Conservation (phyloP, 768 basidiomycete species). For the Suillus discolor region DNA sequence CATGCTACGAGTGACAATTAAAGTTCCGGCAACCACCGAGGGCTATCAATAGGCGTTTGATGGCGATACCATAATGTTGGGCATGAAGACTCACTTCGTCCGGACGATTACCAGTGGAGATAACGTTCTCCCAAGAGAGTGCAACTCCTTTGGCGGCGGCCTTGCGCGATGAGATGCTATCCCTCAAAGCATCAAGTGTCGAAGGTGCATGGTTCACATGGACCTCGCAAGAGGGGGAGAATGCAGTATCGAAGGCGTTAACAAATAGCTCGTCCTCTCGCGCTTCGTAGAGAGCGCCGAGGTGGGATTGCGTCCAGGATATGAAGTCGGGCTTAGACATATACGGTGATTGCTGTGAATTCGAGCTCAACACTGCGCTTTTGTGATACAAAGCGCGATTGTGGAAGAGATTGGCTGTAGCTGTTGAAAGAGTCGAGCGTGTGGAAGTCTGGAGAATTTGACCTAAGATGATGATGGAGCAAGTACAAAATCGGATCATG, state of each 20-base stretch:
- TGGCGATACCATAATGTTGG: too few species aligned
- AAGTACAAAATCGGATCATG: background rate
- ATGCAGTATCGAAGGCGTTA: conserved; percentile 29
- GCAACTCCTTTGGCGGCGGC: conserved; percentile 20
- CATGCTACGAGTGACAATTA: conserved; percentile 41
- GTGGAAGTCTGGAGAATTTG: conserved; percentile 7
- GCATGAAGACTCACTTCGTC: conserved; percentile 21
- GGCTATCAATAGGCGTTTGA: conserved; percentile 22
- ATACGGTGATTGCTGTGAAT: conserved; percentile 3
- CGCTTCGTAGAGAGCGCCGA: conserved; percentile 31
- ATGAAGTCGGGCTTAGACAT: conserved; percentile 10
- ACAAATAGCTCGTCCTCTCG: conserved; percentile 15
- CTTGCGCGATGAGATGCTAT: conserved; percentile 25
- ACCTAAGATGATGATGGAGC: background rate
- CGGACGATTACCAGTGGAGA: conserved; percentile 29
- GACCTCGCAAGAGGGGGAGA: conserved; percentile 38
- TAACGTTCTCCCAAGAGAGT: conserved; percentile 39
- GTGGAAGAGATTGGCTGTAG: conserved; percentile 1
- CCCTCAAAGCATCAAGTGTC: conserved; percentile 29
- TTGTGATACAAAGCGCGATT: conserved; percentile 5
- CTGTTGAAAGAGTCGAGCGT: background rate
- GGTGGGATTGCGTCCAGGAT: conserved; percentile 33
- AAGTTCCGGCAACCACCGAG: conserved; percentile 38
- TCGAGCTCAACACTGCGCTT: background rate
- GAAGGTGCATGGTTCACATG: conserved; percentile 31